A percentile compares a stretch with the other conserved stretches of the same genome.
These are phyloP conservation scores for Fusarium brachygibbosum DNA, from an alignment of 2,329 filamentous ascomycete genomes.

Conservation along the genomic window DNA sequence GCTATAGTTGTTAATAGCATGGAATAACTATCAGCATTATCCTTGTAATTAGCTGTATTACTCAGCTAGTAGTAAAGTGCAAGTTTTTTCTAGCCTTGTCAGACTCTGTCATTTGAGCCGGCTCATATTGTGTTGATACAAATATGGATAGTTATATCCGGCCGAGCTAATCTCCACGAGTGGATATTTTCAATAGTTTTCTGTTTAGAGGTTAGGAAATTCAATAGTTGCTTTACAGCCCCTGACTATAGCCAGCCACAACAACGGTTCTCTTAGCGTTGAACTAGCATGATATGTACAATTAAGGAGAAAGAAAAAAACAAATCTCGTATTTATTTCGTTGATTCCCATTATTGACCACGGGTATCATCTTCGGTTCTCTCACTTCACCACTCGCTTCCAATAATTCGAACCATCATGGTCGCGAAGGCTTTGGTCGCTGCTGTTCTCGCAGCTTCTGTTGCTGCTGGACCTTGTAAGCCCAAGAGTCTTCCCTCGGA, in stretches of 20 bases:
- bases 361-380: not conserved
- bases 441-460: not conserved
- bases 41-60: no score
- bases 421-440: not conserved
- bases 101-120: not conserved
- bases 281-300: not conserved
- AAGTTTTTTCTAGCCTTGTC: not conserved
- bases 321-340: not conserved
- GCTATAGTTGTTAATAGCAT: no score
- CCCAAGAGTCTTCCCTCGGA: not conserved
- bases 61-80: not conserved
- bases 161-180: not conserved
- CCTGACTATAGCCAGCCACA: constrained; percentile 14
- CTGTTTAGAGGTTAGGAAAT: not conserved
- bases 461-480: constrained; percentile 16
- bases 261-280: not conserved
- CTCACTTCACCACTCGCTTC: not conserved
- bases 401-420: not conserved
- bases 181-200: constrained; percentile 3
- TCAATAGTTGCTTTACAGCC: constrained; percentile 9
- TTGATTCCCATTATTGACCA: not conserved
- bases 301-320: not conserved
- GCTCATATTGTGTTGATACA: not conserved
- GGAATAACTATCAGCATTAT: no score
- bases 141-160: not conserved